Evolutionary conservation across 257 asterid genomes (phyloP).

Genomic region (Jacaranda mimosifolia): DNA sequence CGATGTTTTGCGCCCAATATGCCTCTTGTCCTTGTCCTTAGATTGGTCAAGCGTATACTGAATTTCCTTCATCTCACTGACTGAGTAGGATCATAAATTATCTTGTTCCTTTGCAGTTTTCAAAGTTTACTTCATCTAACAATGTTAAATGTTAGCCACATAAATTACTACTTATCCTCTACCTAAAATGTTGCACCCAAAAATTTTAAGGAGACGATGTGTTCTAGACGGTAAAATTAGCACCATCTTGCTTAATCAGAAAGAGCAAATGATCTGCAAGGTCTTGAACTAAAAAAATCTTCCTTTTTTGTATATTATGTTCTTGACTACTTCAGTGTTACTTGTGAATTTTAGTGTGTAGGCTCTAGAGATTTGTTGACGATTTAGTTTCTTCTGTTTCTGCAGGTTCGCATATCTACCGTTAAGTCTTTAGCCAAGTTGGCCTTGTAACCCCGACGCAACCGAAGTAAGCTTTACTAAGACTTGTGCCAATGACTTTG

Average conservation of each 20-base stretch:
- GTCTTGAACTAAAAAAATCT: too few species aligned
- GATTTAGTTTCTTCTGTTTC: constrained; percentile 31
- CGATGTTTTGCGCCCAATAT: not conserved
- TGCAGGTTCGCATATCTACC: constrained; percentile 80
- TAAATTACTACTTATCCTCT: constrained; percentile 6
- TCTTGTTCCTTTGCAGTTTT: not conserved
- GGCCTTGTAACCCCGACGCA: constrained; percentile 87
- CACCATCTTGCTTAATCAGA: too few species aligned
- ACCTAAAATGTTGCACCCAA: constrained; percentile 19
- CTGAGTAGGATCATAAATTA: constrained; percentile 22
- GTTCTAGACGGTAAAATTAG: not conserved
- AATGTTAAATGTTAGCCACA: not conserved
- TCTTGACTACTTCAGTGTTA: not conserved
- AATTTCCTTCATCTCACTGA: constrained; percentile 25
- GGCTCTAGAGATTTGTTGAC: not conserved
- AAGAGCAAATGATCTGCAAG: too few species aligned
- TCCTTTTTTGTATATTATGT: too few species aligned
- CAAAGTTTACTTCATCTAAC: not conserved
- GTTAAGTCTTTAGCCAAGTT: constrained; percentile 96
- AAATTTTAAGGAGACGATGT: constrained; percentile 9
- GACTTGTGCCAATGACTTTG: constrained; percentile 90
- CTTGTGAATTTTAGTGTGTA: constrained; percentile 24
- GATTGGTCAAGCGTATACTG: constrained; percentile 13
- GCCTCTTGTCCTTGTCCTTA: not conserved
- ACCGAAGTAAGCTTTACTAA: constrained; percentile 86